These are phyloP conservation scores for Coemansia sp. DNA, from an alignment of 192 early-diverging fungal species.

Conservation along the genomic window DNA sequence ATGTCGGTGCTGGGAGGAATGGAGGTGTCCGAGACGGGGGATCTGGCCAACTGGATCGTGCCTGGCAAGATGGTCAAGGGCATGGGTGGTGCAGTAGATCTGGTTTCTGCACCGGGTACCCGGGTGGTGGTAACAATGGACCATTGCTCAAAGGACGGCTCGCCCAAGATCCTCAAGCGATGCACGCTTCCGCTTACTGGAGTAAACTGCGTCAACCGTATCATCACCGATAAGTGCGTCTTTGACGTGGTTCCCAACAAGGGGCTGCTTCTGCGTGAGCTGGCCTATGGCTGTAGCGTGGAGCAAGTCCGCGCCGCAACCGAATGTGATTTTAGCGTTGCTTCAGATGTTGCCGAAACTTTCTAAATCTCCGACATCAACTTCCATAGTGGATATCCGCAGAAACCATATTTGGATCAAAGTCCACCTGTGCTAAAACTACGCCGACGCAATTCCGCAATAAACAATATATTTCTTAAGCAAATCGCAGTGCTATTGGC, in stretches of 20 bases:
- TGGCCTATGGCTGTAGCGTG: conserved; percentile 57
- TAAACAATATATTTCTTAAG: too few species aligned
- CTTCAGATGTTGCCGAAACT: conserved; percentile 22
- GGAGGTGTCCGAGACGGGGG: conserved; percentile 58
- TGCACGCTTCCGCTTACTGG: conserved; percentile 74
- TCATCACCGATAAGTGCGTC: conserved; percentile 67
- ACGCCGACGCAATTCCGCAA: too few species aligned
- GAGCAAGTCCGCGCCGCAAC: conserved; percentile 61
- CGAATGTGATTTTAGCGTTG: conserved; percentile 57
- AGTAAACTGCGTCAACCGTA: conserved; percentile 60
- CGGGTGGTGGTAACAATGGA: conserved; percentile 72
- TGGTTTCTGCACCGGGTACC: conserved; percentile 63
- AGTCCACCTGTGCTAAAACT: not conserved
- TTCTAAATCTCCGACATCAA: conserved; percentile 7
- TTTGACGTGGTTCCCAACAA: conserved; percentile 57
- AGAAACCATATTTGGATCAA: not conserved
- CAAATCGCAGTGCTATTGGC: too few species aligned
- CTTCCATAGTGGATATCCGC: not conserved
- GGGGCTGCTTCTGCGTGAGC: conserved; percentile 57
- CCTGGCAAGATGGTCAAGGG: conserved; percentile 82
- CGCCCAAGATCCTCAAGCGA: conserved; percentile 66
- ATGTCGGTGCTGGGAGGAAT: conserved; percentile 69
- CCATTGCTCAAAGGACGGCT: conserved; percentile 59
- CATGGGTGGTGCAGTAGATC: conserved; percentile 76
- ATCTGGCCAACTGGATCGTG: conserved; percentile 81